Evolutionary conservation across 2,329 filamentous ascomycete species (phyloP), one percentile per base, ranked within the genome.

Genomic region (Ophiocordyceps camponoti-saundersi): DNA sequence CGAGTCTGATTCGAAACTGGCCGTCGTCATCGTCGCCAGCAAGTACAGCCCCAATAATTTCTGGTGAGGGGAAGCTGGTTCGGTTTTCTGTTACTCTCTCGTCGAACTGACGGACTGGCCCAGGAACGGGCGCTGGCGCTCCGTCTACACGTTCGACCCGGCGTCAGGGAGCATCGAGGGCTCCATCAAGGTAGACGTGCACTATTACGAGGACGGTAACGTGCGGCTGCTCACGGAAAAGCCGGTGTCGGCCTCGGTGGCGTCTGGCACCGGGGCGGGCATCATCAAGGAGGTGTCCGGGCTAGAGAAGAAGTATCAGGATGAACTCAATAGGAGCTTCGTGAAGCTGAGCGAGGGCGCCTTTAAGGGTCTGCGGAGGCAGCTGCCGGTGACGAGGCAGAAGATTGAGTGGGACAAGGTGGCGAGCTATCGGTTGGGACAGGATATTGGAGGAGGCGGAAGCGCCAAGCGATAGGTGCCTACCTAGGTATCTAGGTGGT

Each of bases 371-470:
- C 66, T 98, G 62, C 79, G 92, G 59, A 79, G 92, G 65, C 92
- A 96, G 67, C 69, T 98, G 61, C 92, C 92, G 1, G 88, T 98
- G 50, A 98, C 92, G 51, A 80, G 92, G 60, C 92, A 98, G 71
- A 95, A 95, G 75, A 90, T 98, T 56, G 92, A 98, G 67, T 98
- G 92, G 92, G 90, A 98, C 65, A 95, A 95, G 72, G 86, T 98
- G 54, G 83, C 86, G 43, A 88, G 87, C 55, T 98, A 98, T 69
- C 75, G 87, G 50, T 70, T 94, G 55, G 84, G 85, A 23, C 82
- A 87, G 64, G 83, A 86, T 59, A 85, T 87, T 62, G 36, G 36
- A 20, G 80, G 81, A 18, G 81, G 82, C 45, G 79, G 79, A 46
- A 78, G 77, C 55, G 68, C 69, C 44, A 70, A 69, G 59, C 66